Evolutionary conservation across 345 rosid species (phyloP), one percentile per base, ranked within the genome.

Genomic region (Salix koriyanagi): DNA sequence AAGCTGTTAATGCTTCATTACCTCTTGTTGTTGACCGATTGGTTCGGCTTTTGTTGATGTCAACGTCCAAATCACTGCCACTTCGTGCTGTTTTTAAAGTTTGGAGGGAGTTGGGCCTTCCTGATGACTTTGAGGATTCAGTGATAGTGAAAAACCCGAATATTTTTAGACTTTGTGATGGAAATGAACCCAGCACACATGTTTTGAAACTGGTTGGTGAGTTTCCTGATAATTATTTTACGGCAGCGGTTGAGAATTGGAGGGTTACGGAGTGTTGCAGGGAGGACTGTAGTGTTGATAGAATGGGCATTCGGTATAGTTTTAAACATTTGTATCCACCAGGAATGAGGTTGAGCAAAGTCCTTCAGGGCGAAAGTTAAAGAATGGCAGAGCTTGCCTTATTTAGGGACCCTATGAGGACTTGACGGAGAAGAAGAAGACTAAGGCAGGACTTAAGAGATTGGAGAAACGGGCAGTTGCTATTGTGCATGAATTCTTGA

Each of bases 71-170:
- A 66, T 88, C 97, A 0, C 54, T 93, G 83, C 98, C 99, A 1
- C 92, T 93, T 42, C 90, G 94, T 39, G 94, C 98, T 16, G 50
- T 93, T 75, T 96, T 91, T 75, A 93, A 96, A 84, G 96, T 93
- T 21, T 96, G 97, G 99, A 91, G 92, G 86, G 98, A 96, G 69
- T 85, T 91, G 67, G 94, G 97, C 7, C 93, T 95, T 70, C 99
- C 99, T 1, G 96, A 91, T 85, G 94, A 93, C 65, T 93, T 93
- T 77, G 99, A 96, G 83, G 94, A 90, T 75, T 91, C 99, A 8
- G 91, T 93, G 50, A 91, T 93, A 41, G 76, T 81, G 23, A 71
- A 46, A 65, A 90, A 91, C 84, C 75, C 86, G 15, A 83, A 87
- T 77, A 36, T 91, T 15, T 93, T 91, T 61, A 80, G 7, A 74